phyloP scores from a whole-genome alignment of 805 yeast genomes.

The Nakazawaea ambrosiae region DNA sequence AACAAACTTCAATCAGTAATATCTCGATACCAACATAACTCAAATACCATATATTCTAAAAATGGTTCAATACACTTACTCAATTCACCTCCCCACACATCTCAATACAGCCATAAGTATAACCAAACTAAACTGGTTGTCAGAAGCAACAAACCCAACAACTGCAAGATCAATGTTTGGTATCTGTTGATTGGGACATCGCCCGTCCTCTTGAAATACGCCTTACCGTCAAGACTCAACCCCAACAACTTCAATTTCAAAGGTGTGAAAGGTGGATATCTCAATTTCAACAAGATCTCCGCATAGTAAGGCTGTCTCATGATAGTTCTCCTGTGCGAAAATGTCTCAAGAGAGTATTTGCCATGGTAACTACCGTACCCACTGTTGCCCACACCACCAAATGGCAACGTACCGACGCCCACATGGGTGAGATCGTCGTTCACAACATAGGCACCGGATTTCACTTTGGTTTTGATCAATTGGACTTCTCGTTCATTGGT shows the following conservation, averaged over 20 bases:
- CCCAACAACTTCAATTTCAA: constrained; percentile 17
- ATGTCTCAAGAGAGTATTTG: constrained; percentile 55
- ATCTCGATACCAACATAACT: too few relatives aligned
- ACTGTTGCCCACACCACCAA: constrained; percentile 86
- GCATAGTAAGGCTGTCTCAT: constrained; percentile 58
- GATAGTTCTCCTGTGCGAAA: constrained; percentile 68
- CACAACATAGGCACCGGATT: constrained; percentile 67
- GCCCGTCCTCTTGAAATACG: constrained; percentile 31
- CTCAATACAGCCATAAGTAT: neutral
- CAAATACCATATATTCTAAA: too few relatives aligned
- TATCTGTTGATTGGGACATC: constrained; percentile 13
- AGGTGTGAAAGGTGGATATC: constrained; percentile 58
- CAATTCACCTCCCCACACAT: neutral
- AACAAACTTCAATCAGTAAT: too few relatives aligned
- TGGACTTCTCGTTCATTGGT: constrained; percentile 38
- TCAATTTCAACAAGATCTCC: constrained; percentile 48
- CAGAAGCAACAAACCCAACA: neutral
- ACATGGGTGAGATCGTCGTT: constrained; percentile 73
- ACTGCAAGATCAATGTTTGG: neutral
- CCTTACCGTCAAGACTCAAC: constrained; percentile 22
- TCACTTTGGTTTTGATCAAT: constrained; percentile 40
- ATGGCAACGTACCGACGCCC: constrained; percentile 64
- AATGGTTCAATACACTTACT: too few relatives aligned
- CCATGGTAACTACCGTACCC: constrained; percentile 88
- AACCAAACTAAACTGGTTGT: neutral